Conservation (phyloP, 768 basidiomycete species). For the button mushroom (Agaricus bisporus) region DNA sequence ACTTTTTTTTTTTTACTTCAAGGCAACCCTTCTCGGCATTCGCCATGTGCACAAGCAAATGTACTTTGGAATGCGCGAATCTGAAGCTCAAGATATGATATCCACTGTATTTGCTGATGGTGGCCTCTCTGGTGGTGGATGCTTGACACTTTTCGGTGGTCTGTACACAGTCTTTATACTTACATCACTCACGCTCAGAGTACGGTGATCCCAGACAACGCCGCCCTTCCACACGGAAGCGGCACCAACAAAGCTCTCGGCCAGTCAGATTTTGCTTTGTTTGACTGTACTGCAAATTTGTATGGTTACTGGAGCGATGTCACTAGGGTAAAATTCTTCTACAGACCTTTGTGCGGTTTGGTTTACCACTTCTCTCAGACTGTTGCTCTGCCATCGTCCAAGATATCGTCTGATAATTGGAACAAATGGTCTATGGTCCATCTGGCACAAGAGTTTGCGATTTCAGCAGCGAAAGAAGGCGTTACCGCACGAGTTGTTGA, state of each 20-base stretch:
- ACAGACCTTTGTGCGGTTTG: constrained; percentile 12
- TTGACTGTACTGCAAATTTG: constrained; percentile 68
- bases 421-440: constrained; percentile 63
- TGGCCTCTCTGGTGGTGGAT: constrained; percentile 54
- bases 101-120: constrained; percentile 44
- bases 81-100: constrained; percentile 57
- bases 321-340: constrained; percentile 50
- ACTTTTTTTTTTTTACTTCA: not conserved
- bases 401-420: constrained; percentile 46
- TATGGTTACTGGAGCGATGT: constrained; percentile 77
- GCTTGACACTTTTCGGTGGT: constrained; percentile 79
- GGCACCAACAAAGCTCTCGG: constrained; percentile 61
- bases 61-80: constrained; percentile 71
- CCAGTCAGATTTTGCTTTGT: constrained; percentile 58
- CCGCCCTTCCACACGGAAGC: constrained; percentile 79
- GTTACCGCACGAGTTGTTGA: constrained; percentile 52
- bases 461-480: constrained; percentile 40
- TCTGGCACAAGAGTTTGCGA: constrained; percentile 54
- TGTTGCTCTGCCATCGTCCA: constrained; percentile 53
- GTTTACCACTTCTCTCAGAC: constrained; percentile 33
- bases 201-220: constrained; percentile 51
- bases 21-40: constrained; percentile 79
- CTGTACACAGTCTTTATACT: constrained; percentile 16
- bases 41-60: constrained; percentile 55
- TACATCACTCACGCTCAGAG: not conserved